Base-by-base conservation (phyloP, 2,329 filamentous ascomycete species). In the Phyllosticta paracitricarpa region DNA sequence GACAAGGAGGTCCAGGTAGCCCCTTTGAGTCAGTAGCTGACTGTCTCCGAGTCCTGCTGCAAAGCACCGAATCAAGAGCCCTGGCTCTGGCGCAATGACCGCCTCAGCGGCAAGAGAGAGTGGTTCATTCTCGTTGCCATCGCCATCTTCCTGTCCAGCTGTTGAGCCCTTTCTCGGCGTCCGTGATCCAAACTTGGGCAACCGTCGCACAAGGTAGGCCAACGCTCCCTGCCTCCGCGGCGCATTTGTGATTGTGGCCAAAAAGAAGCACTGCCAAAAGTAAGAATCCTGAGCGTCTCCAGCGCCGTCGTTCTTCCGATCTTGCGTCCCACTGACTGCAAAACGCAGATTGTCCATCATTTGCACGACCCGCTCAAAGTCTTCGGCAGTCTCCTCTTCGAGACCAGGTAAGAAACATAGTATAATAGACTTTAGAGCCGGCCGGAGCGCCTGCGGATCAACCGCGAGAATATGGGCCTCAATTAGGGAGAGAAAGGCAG, bases 261-360 rank as follows among this genome's bases (percentile, higher is more conserved):
- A 78, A 69, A 99, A 97, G 70, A 99, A 88, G 72, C 91, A 97
- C 76, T 99, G 94, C 94, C 94, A 99, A 73, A 97, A 99, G 73
- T 94, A 97, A 65, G 89, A 89, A 66, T 92, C 89, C 9, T 86
- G 85, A 8, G 81, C 64, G 24, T 67, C 66, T 33, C 68, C 72
- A 17, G 63, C 64, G 28, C 74, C 70, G 12, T 65, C 63, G 56
- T 81, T 54, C 78, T 83, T 72, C 83, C 84, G 35, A 17, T 57
- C 48, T 75, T 80, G 61, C 72, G 83, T 65, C 79, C 79, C 59
- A 75, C 77, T 65, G 14, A 82, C 76, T 63, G 81, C 80, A 26
- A 76, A 75, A 62, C 86, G 80, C 71, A 97, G 85, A 61, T 83
- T 85, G 67, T 94, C 88, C 55, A 97, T 72, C 9, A 96, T 84